A percentile compares a stretch with the other conserved stretches of the same genome.
phyloP scores from a whole-genome alignment of 805 yeast species.

The Candida insectorum region DNA sequence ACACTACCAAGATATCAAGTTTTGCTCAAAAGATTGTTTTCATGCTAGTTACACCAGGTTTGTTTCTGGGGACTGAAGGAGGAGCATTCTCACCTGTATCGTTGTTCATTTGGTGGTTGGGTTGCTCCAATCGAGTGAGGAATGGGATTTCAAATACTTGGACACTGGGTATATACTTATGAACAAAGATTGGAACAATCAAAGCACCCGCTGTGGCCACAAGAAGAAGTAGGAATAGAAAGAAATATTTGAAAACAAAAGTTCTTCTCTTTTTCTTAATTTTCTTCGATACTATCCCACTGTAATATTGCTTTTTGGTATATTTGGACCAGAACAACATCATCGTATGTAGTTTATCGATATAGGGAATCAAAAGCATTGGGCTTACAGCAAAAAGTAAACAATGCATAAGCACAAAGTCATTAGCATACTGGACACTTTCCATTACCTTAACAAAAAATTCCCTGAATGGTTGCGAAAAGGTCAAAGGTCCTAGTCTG shows the following conservation, averaged over 20 bases:
- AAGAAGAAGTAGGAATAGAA: conserved; percentile 43
- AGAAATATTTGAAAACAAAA: conserved; percentile 41
- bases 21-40: conserved; percentile 8
- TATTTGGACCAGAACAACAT: conserved; percentile 47
- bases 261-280: conserved; percentile 23
- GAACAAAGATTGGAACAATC: conserved; percentile 43
- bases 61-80: conserved; percentile 33
- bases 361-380: conserved; percentile 40
- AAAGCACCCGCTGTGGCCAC: conserved; percentile 38
- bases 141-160: conserved; percentile 8
- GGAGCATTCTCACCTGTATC: conserved; percentile 65
- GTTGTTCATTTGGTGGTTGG: conserved; percentile 56
- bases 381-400: conserved; percentile 40
- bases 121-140: conserved; percentile 45
- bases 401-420: conserved; percentile 44
- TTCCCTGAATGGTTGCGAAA: conserved; percentile 48
- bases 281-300: conserved; percentile 39
- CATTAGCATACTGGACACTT: conserved; percentile 44
- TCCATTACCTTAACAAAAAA: conserved; percentile 44
- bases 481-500: conserved; percentile 31
- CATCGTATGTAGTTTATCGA: conserved; percentile 47
- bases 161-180: conserved; percentile 8
- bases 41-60: conserved; percentile 18
- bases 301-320: conserved; percentile 32
- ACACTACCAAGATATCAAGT: neutral